Percentiles rank a stretch among this genome's conserved stretches.
Evolutionary conservation across 129 eudicot species (phyloP).

Genomic region (Artemisia tridentata): DNA sequence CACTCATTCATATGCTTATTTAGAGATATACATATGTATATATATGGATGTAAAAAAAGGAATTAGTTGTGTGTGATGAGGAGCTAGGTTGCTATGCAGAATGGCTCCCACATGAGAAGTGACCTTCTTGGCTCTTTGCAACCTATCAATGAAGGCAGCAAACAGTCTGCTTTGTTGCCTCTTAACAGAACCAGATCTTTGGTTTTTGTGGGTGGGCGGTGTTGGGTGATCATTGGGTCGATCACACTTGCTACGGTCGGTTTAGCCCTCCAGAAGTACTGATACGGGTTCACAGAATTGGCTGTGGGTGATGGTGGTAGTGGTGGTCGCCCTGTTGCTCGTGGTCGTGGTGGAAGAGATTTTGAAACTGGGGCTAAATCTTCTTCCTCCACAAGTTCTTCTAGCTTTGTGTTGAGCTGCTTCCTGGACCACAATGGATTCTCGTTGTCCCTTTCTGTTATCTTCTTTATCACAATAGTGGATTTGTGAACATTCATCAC

Average conservation of each 20-base stretch:
- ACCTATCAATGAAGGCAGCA: constrained; percentile 43
- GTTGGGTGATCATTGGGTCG: constrained; percentile 32
- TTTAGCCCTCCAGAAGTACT: constrained; percentile 74
- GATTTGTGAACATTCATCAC: constrained; percentile 43
- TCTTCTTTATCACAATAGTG: constrained; percentile 40
- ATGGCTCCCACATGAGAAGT: constrained; percentile 62
- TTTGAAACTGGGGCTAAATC: constrained; percentile 2
- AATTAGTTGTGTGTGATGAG: too few relatives aligned
- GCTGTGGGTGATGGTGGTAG: constrained; percentile 28
- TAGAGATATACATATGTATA: too few relatives aligned
- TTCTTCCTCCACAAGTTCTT: constrained; percentile 20
- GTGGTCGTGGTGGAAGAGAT: constrained; percentile 47
- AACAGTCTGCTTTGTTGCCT: constrained; percentile 48
- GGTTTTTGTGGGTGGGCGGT: constrained; percentile 36
- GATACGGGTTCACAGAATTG: constrained; percentile 57
- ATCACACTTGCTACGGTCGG: constrained; percentile 34
- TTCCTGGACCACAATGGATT: constrained; percentile 48
- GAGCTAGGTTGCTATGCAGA: constrained; percentile 71
- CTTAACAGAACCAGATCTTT: constrained; percentile 48
- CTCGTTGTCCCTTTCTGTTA: constrained; percentile 36
- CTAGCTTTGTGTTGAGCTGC: constrained; percentile 28
- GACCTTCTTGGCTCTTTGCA: constrained; percentile 74
- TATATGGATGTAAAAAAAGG: too few relatives aligned
- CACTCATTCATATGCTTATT: too few relatives aligned
- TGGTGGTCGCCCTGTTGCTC: constrained; percentile 40